Conservation (phyloP, 139 green algal species). For the Spirogloea muscicola region DNA sequence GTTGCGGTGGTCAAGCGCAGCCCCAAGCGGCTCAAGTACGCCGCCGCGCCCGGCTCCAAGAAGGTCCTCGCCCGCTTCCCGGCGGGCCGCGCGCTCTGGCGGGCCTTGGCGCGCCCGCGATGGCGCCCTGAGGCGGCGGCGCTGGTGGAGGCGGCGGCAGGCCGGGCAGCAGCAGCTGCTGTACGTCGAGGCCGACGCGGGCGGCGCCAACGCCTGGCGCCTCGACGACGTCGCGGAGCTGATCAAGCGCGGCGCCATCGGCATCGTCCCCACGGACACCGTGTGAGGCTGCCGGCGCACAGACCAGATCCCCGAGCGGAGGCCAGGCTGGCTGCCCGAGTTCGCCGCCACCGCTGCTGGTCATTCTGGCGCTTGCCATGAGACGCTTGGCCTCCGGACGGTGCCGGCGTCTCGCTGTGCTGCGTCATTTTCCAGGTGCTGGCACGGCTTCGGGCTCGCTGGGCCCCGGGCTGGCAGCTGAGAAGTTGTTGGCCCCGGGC, state of each 20-base stretch:
- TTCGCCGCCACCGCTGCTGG: too few species aligned
- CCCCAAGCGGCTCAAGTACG: slow-evolving; percentile 32
- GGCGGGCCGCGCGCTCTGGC: neutral
- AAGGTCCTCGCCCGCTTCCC: neutral
- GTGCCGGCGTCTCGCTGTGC: too few species aligned
- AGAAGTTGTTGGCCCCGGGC: neutral
- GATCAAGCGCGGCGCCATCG: slow-evolving; percentile 30
- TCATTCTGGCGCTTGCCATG: too few species aligned
- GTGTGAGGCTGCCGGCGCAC: slow-evolving; percentile 9
- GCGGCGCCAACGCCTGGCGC: neutral
- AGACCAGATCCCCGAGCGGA: too few species aligned
- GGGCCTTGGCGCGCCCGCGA: too few species aligned
- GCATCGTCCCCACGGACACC: slow-evolving; percentile 36
- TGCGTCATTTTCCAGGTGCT: too few species aligned
- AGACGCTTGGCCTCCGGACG: too few species aligned
- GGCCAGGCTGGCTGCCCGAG: too few species aligned
- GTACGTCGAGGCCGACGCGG: slow-evolving; percentile 12
- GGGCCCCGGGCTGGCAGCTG: neutral
- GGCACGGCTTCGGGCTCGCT: too few species aligned
- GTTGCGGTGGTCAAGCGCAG: slow-evolving; percentile 34
- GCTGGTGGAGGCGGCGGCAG: too few species aligned
- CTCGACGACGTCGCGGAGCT: neutral
- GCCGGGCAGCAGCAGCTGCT: too few species aligned
- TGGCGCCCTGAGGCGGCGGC: too few species aligned
- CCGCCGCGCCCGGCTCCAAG: neutral